Evolutionary conservation across 306 rosid genomes (phyloP), one percentile per base, ranked within the genome.

Genomic region (Rosa multiflora): DNA sequence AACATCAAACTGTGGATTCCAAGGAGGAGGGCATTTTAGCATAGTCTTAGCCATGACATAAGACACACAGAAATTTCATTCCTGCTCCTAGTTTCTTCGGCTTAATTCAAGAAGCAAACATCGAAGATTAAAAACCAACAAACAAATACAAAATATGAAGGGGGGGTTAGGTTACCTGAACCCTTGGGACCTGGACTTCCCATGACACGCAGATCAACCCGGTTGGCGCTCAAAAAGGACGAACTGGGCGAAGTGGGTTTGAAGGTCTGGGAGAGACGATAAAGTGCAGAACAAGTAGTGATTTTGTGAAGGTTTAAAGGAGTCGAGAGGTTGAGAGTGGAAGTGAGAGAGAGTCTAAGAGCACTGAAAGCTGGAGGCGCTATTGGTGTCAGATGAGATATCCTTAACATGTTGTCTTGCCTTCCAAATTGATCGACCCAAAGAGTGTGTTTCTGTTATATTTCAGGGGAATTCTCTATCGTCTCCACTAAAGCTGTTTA

Each of bases 341-440:
- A 76, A 32, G 75, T n/a, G 18, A 43, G 59, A 46, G 85, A 82
- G 4, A 44, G 46, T 74, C 84, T 63, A 5, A 82, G 79, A 23
- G 88, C 84, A 72, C 40, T 14, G 40, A 89, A 72, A 53, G 82
- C 85, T 47, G 92, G 80, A 69, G 85, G 87, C 37, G 37, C 37
- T 32, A 32, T 32, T 32, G 3, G 37, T 32, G 37, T 32, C 37
- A 32, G 37, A 32, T 2, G 37, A 74, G 75, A 81, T 68, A 78
- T 82, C 83, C 90, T 86, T n/a, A 79, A 77, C 89, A 88, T 88
- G 75, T 87, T 76, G 86, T 51, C 5, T 51, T 51, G 56, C 49
- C 10, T 32, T 32, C 37, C 37, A 32, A 32, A 32, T 32, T 32
- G 37, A 32, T 32, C 37, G 37, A 32, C 37, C 37, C 3, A 32